Evolutionary conservation across 257 asterid species (phyloP).

Genomic region (Linaria vulgaris): DNA sequence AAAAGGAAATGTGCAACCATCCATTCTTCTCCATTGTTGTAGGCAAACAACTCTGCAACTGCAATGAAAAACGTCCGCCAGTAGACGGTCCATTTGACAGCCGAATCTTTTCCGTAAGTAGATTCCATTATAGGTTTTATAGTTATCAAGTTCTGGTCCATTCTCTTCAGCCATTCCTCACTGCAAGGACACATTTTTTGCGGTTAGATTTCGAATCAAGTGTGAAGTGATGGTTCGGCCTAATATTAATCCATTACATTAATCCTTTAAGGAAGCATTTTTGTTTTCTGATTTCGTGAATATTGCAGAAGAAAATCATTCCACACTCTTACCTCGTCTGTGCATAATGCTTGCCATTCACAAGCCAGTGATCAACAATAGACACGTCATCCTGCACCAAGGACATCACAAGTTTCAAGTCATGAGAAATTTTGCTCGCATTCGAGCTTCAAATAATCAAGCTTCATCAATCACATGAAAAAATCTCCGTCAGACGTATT

Average conservation of each 20-base stretch:
- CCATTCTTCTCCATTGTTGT: conserved; percentile 92
- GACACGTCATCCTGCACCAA: conserved; percentile 81
- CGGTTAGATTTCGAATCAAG: conserved; percentile 3
- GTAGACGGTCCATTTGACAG: conserved; percentile 83
- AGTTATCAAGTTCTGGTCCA: conserved; percentile 56
- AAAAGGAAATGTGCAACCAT: conserved; percentile 82
- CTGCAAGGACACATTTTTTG: conserved; percentile 41
- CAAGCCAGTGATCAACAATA: conserved; percentile 81
- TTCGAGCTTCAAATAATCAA: background rate
- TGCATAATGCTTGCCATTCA: conserved; percentile 84
- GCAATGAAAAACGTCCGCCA: conserved; percentile 94
- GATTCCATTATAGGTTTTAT: conserved; percentile 80
- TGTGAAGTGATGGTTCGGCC: background rate
- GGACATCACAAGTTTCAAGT: conserved; percentile 16
- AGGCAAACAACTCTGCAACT: conserved; percentile 75
- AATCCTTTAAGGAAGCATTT: background rate
- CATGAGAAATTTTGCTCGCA: background rate
- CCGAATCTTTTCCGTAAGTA: conserved; percentile 85
- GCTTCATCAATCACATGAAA: background rate
- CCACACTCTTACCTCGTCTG: conserved; percentile 59
- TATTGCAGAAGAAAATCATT: background rate
- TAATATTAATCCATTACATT: background rate
- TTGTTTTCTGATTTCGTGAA: background rate
- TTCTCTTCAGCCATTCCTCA: conserved; percentile 89
- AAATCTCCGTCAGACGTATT: background rate